Percentiles rank a stretch among this genome's conserved stretches.
Conservation (phyloP, 1,284 basidiomycete genomes). For the Trametes versicolor region DNA sequence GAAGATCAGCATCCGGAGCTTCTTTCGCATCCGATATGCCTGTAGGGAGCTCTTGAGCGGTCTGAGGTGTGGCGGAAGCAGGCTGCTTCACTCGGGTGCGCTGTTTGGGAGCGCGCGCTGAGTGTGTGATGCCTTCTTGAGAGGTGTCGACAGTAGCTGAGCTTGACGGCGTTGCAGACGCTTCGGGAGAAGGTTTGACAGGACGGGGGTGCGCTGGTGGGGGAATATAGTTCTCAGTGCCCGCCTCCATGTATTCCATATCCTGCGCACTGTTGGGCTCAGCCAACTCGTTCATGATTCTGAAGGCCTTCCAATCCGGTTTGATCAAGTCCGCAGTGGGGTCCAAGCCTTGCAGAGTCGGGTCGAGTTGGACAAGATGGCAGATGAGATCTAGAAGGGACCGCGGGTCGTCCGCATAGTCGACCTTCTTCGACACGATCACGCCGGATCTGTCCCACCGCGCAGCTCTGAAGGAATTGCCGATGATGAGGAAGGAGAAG, state of each 20-base stretch:
- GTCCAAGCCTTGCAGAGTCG: constrained; percentile 25
- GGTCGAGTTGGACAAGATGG: constrained; percentile 16
- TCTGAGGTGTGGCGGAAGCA: too few species aligned
- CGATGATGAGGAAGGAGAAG: constrained; percentile 5
- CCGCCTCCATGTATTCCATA: not conserved
- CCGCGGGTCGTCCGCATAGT: constrained; percentile 22
- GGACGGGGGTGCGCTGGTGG: not conserved
- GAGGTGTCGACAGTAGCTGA: too few species aligned
- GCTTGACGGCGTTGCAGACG: too few species aligned
- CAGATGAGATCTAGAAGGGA: constrained; percentile 28
- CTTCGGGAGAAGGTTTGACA: not conserved
- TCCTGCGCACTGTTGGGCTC: not conserved
- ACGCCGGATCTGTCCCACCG: constrained; percentile 33
- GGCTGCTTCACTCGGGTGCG: too few species aligned
- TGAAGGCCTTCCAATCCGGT: constrained; percentile 4
- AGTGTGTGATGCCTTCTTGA: too few species aligned
- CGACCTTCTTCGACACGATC: constrained; percentile 25
- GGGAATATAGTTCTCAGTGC: not conserved
- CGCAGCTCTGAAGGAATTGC: constrained; percentile 16
- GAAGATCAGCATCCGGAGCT: not conserved
- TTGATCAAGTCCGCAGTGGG: constrained; percentile 7
- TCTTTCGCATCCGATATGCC: not conserved
- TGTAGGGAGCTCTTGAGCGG: not conserved
- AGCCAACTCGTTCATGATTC: constrained; percentile 17
- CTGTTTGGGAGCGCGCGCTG: too few species aligned